Evolutionary conservation across 495 filamentous ascomycete species (phyloP), one percentile per base, ranked within the genome.

Genomic region (Tuber brumale): DNA sequence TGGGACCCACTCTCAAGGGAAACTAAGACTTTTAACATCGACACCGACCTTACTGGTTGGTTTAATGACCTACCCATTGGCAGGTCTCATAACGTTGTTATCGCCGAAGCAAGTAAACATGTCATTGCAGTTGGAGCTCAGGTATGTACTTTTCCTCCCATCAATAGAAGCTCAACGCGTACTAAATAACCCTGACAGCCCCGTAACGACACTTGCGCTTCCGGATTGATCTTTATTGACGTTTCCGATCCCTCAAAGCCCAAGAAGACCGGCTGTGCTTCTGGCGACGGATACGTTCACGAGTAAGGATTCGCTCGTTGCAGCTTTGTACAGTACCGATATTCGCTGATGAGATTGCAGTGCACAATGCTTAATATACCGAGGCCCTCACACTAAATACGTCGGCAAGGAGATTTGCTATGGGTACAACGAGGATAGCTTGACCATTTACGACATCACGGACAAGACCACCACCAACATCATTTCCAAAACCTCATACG

Each of bases 351-450:
- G 10, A 27, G 2, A 27, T 14, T 57, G 14, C 27, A 27, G 51
- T 69, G 88, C 89, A 4, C 89, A 90, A 81, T 89, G 89, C 80
- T 81, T 90, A 31, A 81, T 87, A 75, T 90, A 90, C 84, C 85
- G 84, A 37, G 89, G 89, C 12, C 89, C 89, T 6, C 85, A 87
- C 80, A 84, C 80, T 69, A 85, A 85, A 81, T 90, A 88, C 82
- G 74, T 81, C 16, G 87, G 86, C 46, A 83, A 82, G 23, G 88
- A 90, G 76, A 87, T 90, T 81, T 90, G 89, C 84, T 90, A 88
- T 81, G 86, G 85, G 66, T 90, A 87, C 84, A 89, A 90, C 85
- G 77, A 80, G 48, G 80, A 81, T n/a, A 85, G 84, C 19, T 78
- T 87, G 70, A 86, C 86, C 75, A 87, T 86, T 83, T 87, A 87